Evolutionary conservation across 2,329 filamentous ascomycete genomes (phyloP), one percentile per base, ranked within the genome.

Genomic region (Fusarium xyrophilum): DNA sequence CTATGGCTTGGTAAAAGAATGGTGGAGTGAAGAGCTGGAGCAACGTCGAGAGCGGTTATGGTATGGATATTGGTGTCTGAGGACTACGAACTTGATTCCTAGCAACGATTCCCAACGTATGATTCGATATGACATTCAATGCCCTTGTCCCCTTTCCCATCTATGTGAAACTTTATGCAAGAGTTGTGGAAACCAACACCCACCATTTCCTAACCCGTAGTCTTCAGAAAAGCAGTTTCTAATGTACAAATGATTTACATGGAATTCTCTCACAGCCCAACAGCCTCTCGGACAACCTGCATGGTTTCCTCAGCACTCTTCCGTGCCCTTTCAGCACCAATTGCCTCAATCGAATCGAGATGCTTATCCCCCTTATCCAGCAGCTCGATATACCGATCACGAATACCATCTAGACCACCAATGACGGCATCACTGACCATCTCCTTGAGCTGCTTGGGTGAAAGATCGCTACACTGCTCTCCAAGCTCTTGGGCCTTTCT

Each of bases 271-370:
- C 64, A 82, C 25, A 87, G 69, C 4, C 87, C 88, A 21, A 88
- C 80, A 7, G 84, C 85, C 38, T 79, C 74, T 61, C 81, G 81
- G 10, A 89, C 84, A 38, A 81, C 68, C 35, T 76, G 75, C 86
- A 90, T 89, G 30, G 85, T 88, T 63, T 81, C 79, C 60, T 82
- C 79, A 0, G 92, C 91, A 70, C 83, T 92, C 51, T 80, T 75
- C 27, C 81, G 81, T n/a, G 92, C 92, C 74, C 84, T 88, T 39
- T 77, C 76, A 1, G 86, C 86, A 1, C 92, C 91, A 39, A 85
- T 76, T 7, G 78, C 81, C 44, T 86, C 87, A 14, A 92, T 80
- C 13, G 84, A 79, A 48, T 88, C 83, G 15, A 93, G 77, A 73
- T 84, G 85, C 33, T 76, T 82, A 23, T 86, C 82, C 23, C 83